These are phyloP conservation scores for Aspergillus mulundensis DNA, from an alignment of 495 filamentous ascomycete genomes.

Conservation along the genomic window DNA sequence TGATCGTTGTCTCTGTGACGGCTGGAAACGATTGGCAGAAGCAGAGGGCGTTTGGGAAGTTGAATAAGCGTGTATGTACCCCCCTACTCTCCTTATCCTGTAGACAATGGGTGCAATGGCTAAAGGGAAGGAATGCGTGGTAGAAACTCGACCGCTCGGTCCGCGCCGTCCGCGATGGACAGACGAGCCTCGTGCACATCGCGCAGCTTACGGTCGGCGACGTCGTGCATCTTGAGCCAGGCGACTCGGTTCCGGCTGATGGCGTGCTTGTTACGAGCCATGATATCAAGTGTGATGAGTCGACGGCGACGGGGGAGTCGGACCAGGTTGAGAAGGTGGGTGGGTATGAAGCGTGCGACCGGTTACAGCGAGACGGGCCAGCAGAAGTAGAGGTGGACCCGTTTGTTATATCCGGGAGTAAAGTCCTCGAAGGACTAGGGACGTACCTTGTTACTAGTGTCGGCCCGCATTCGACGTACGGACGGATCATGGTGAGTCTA, in stretches of 20 bases:
- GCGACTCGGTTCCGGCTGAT: constrained; percentile 80
- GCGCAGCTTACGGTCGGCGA: constrained; percentile 81
- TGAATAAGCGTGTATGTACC: constrained; percentile 51
- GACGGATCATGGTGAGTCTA: constrained; percentile 79
- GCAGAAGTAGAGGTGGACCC: constrained; percentile 59
- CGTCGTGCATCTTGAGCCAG: constrained; percentile 76
- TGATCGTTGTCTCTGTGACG: constrained; percentile 63
- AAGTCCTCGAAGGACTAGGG: constrained; percentile 87
- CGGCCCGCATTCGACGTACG: constrained; percentile 75
- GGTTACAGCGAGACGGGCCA: constrained; percentile 68
- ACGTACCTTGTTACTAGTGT: constrained; percentile 76
- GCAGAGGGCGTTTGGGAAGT: constrained; percentile 62
- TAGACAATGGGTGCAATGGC: too few relatives aligned
- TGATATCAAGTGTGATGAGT: constrained; percentile 77
- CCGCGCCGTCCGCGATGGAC: constrained; percentile 73
- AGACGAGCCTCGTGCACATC: constrained; percentile 69
- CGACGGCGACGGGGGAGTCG: constrained; percentile 82
- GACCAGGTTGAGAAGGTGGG: constrained; percentile 70
- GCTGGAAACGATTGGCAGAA: constrained; percentile 70
- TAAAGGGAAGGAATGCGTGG: not conserved
- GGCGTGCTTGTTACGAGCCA: constrained; percentile 71
- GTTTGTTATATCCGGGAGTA: constrained; percentile 88
- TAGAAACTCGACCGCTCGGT: constrained; percentile 66
- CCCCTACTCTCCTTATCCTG: not conserved
- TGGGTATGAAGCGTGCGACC: constrained; percentile 52